Base-by-base conservation (phyloP, 164 flowering plant genomes). In the Vitis rotundifolia region DNA sequence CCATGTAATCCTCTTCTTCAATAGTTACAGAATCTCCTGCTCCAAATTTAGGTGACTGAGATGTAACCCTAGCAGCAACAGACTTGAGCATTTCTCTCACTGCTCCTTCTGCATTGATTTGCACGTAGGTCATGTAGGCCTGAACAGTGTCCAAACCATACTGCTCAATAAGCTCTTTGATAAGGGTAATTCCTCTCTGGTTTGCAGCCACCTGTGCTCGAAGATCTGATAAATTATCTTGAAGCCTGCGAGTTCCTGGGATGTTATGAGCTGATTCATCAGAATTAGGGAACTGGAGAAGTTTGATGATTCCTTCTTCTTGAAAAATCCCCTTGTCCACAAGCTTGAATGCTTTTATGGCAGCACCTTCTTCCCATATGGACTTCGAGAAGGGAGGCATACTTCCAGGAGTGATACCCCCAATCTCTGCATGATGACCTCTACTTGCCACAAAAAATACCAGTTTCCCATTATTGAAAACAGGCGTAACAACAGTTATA, bases 331-430 rank as follows among this genome's bases (percentile, higher is more conserved):
- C 98, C 70, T 85, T 95, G 51, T 93, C 93, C 12, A 95, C 97
- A 59, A 95, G 94, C 86, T 95, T 95, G 82, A 95, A 95, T 71
- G 99, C 92, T 84, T 93, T 95, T 63, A 95, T 91, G 1, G 98
- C 97, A 58, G 97, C 97, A 68, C 99, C 99, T 86, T 95, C 99
- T 81, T 95, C 98, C 90, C 89, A 90, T 78, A 95, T 91, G 66
- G 86, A 76, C 81, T 90, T 93, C 3, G 98, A 95, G 80, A 95
- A 93, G 37, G 99, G 99, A 2, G 99, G 99, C 99, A 95, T 95
- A 75, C 99, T 95, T 77, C 99, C 98, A 11, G 99, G 98, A 70
- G 99, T 93, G 59, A 91, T 90, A 65, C 99, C 99, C n/a, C 99
- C 99, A 47, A 95, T 91, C 79, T 93, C 98, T 22, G 99, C 97